Evolutionary conservation across 306 rosid genomes (phyloP), one percentile per base, ranked within the genome.

Genomic region (Comarum palustre): DNA sequence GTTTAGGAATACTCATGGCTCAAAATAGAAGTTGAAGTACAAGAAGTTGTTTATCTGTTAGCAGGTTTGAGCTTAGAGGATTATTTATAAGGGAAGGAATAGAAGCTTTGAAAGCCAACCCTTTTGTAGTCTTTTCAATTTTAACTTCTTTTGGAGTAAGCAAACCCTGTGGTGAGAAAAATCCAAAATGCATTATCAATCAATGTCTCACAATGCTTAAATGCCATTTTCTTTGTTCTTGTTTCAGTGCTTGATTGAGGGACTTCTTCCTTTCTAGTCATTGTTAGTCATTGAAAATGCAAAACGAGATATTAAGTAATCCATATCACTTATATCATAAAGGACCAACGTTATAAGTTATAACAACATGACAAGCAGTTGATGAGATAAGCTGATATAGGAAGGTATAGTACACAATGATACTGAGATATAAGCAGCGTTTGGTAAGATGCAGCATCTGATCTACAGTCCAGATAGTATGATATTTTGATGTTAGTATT

Each of bases 1-100:
- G 64, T 67, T 79, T 86, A 38, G 59, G 81, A 72, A 76, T 63
- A 72, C 70, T 76, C 90, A 86, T 86, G 78, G 73, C 83, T 82
- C 24, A 82, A 77, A 73, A 72, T 27, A 47, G 22, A 68, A 62
- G n/a, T 48, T 55, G 12, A 71, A 3, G 70, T 2, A 13, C n/a
- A 38, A 42, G 73, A 50, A 24, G 51, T 55, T 71, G 52, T 72
- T 29, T 43, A 34, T 59, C 20, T 58, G 68, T 27, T 64, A 73
- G 72, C 22, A 74, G 72, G 51, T 51, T 74, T 51, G 27, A 24
- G 55, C 42, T 74, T 15, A 15, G 3, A 52, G 19, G 27, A 16
- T 38, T 36, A 36, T 64, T 50, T 74, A 74, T 64, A 64, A 4
- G 55, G n/a, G 27, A 64, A 4, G 55, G n/a, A 42, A 27, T 7